Percentiles rank a stretch among this genome's conserved stretches.
These are phyloP conservation scores for Kazachstania africana DNA, from an alignment of 805 yeast genomes.

Conservation along the genomic window DNA sequence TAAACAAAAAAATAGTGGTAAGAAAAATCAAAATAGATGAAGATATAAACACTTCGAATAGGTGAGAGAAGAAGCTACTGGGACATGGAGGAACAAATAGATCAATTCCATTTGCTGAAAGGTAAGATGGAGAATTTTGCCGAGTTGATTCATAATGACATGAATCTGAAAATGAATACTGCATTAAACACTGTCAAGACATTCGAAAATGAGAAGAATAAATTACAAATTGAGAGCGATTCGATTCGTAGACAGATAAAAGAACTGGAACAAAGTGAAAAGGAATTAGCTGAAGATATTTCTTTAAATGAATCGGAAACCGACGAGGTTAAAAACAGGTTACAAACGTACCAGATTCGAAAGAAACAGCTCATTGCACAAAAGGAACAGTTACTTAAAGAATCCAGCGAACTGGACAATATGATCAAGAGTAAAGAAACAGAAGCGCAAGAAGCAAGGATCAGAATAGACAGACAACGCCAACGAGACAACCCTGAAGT, in stretches of 20 bases:
- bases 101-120: constrained; percentile 4
- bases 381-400: constrained; percentile 18
- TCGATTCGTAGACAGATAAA: constrained; percentile 26
- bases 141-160: background rate
- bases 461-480: constrained; percentile 32
- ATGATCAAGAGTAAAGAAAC: constrained; percentile 24
- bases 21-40: too few species aligned
- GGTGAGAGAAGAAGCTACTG: too few species aligned
- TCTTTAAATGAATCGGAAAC: constrained; percentile 13
- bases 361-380: constrained; percentile 27
- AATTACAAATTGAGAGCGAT: constrained; percentile 16
- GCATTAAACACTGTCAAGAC: constrained; percentile 6
- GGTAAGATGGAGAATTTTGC: constrained; percentile 15
- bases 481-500: constrained; percentile 41
- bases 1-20: too few species aligned
- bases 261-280: constrained; percentile 19
- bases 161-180: constrained; percentile 23
- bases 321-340: constrained; percentile 27
- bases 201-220: constrained; percentile 5
- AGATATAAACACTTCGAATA: too few species aligned
- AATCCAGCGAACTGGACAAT: constrained; percentile 25
- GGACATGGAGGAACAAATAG: constrained; percentile 5
- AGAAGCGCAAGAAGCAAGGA: constrained; percentile 25
- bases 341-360: constrained; percentile 27
- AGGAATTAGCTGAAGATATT: constrained; percentile 23